Evolutionary conservation across 2,329 filamentous ascomycete species (phyloP).

Genomic region (Cordyceps tenuipes): DNA sequence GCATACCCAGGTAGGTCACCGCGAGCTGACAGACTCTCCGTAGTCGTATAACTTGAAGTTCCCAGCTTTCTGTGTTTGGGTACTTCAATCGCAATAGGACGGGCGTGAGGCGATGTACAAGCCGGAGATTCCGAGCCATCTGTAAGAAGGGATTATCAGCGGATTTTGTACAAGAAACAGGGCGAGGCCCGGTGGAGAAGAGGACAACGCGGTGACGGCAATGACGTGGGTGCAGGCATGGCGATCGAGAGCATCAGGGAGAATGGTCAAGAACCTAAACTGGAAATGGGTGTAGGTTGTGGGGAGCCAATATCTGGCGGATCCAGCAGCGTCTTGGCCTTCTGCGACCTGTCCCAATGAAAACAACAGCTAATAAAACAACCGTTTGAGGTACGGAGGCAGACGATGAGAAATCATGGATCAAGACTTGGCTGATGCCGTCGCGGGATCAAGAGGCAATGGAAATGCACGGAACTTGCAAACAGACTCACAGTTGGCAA

Average conservation of each 20-base stretch:
- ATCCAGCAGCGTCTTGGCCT: neutral
- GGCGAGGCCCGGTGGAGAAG: neutral
- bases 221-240: conserved; percentile 10
- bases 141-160: conserved; percentile 8
- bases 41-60: conserved; percentile 34
- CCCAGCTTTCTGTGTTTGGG: conserved; percentile 34
- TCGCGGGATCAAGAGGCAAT: neutral
- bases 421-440: neutral
- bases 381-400: neutral
- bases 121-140: conserved; percentile 14
- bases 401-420: neutral
- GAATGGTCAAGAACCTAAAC: neutral
- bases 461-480: neutral
- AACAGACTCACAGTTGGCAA: neutral
- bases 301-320: conserved; percentile 3
- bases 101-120: conserved; percentile 23
- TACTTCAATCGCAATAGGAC: conserved; percentile 47
- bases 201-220: neutral
- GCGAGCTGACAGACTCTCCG: conserved; percentile 45
- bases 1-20: conserved; percentile 52
- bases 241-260: neutral
- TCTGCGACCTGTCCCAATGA: neutral
- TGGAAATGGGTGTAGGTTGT: neutral
- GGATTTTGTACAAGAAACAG: neutral
- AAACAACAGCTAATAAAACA: neutral